These are phyloP conservation scores for Halophytophthora polymorphica DNA, from an alignment of 352 stramenopile species.

Conservation along the genomic window DNA sequence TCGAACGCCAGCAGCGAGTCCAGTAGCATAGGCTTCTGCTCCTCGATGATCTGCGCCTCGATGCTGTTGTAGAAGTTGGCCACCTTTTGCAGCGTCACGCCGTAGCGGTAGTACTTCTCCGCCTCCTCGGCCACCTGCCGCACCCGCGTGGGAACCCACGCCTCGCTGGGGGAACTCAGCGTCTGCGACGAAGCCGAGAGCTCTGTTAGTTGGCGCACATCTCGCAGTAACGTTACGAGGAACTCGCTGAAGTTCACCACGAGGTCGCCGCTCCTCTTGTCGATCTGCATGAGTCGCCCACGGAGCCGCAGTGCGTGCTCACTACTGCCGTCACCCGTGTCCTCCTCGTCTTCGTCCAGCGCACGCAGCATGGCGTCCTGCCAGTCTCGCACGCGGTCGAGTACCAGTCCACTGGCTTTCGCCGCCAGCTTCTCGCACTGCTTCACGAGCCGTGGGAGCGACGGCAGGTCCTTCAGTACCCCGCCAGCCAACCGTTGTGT, in stretches of 20 bases:
- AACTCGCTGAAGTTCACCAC: conserved; percentile 94
- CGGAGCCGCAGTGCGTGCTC: conserved; percentile 65
- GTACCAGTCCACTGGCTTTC: conserved; percentile 61
- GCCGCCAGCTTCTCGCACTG: conserved; percentile 48
- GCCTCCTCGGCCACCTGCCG: conserved; percentile 77
- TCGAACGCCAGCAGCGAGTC: conserved; percentile 92
- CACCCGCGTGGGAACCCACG: conserved; percentile 69
- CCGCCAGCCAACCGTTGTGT: conserved; percentile 45
- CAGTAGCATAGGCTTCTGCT: conserved; percentile 94
- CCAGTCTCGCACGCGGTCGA: conserved; percentile 86
- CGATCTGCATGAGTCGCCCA: conserved; percentile 91
- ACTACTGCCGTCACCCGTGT: conserved; percentile 38
- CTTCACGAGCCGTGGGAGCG: conserved; percentile 50
- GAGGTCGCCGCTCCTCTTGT: conserved; percentile 76
- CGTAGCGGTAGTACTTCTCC: conserved; percentile 94
- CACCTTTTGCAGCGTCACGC: conserved; percentile 94
- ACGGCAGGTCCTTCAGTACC: conserved; percentile 66
- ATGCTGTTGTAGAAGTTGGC: conserved; percentile 97
- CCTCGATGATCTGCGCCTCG: conserved; percentile 91
- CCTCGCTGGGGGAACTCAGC: conserved; percentile 25
- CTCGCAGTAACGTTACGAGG: conserved; percentile 89
- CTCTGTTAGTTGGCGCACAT: conserved; percentile 91
- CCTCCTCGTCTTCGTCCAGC: conserved; percentile 60
- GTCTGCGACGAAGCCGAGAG: conserved; percentile 61
- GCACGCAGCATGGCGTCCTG: conserved; percentile 71